phyloP scores from a whole-genome alignment of 1,284 basidiomycete species.

The Ganoderma lingzhi region DNA sequence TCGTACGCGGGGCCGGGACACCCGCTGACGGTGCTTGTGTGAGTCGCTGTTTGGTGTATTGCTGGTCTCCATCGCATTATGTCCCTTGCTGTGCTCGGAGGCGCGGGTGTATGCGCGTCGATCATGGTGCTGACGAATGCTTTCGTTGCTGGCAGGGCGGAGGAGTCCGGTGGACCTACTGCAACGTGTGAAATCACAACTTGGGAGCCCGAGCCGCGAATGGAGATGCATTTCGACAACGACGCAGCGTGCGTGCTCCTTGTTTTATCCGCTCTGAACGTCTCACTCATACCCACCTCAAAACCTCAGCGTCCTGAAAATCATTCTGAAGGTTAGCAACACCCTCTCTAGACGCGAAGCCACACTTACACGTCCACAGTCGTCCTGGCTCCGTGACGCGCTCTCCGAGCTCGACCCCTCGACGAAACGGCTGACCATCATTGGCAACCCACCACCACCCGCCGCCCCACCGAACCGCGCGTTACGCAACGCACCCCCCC shows the following conservation, averaged over 20 bases:
- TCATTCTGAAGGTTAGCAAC: slow-evolving; percentile 82
- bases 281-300: slow-evolving; percentile 11
- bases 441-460: slow-evolving; percentile 69
- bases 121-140: not conserved
- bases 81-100: slow-evolving; percentile 42
- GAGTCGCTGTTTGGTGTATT: slow-evolving; percentile 10
- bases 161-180: slow-evolving; percentile 84
- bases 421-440: slow-evolving; percentile 84
- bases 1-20: slow-evolving; percentile 83
- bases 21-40: slow-evolving; percentile 86
- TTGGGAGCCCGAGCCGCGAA: slow-evolving; percentile 82
- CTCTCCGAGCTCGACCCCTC: slow-evolving; percentile 90
- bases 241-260: slow-evolving; percentile 65
- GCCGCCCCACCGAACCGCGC: slow-evolving; percentile 27
- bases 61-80: slow-evolving; percentile 17
- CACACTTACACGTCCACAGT: slow-evolving; percentile 52
- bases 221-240: slow-evolving; percentile 83
- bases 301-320: slow-evolving; percentile 72
- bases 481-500: slow-evolving; percentile 54
- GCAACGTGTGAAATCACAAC: slow-evolving; percentile 91
- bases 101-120: slow-evolving; percentile 12
- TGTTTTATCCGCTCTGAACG: not conserved
- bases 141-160: slow-evolving; percentile 61
- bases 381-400: slow-evolving; percentile 91
- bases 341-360: not conserved